Evolutionary conservation across 2,329 filamentous ascomycete species (phyloP).

Genomic region (Aspergillus ibericus): DNA sequence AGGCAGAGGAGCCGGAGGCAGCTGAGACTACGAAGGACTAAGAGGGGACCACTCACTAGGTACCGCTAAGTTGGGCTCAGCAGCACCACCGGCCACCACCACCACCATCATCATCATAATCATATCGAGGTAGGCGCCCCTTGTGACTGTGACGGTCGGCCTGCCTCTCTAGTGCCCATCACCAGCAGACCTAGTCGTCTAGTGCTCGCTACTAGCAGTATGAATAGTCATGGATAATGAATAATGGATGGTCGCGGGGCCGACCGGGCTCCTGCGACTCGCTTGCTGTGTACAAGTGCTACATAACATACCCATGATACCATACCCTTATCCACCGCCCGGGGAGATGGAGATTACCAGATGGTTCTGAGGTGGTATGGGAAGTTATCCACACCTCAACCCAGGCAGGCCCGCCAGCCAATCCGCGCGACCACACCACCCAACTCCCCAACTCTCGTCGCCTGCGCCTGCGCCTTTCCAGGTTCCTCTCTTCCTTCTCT

Average conservation of each 20-base stretch:
- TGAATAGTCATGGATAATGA: not conserved
- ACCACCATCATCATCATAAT: too few species aligned
- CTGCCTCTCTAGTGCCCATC: not conserved
- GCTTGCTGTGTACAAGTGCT: not conserved
- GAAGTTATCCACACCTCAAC: slow-evolving; percentile 4
- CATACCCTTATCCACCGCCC: not conserved
- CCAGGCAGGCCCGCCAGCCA: not conserved
- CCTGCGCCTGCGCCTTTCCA: not conserved
- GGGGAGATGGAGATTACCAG: not conserved
- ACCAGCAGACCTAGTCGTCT: not conserved
- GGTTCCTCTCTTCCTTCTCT: slow-evolving; percentile 6
- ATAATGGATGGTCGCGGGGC: slow-evolving; percentile 4
- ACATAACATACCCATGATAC: not conserved
- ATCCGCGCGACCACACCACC: slow-evolving; percentile 3
- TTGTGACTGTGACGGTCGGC: not conserved
- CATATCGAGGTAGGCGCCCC: not conserved
- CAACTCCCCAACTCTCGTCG: not conserved
- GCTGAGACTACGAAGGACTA: not conserved
- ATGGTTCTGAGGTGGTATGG: not conserved
- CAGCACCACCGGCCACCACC: not conserved
- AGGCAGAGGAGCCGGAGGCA: not conserved
- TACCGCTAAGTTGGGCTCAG: not conserved
- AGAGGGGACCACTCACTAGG: not conserved
- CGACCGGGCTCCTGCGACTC: not conserved
- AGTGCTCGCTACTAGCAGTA: not conserved